Evolutionary conservation across 2,329 filamentous ascomycete genomes (phyloP).

Genomic region (Claviceps arundinis): DNA sequence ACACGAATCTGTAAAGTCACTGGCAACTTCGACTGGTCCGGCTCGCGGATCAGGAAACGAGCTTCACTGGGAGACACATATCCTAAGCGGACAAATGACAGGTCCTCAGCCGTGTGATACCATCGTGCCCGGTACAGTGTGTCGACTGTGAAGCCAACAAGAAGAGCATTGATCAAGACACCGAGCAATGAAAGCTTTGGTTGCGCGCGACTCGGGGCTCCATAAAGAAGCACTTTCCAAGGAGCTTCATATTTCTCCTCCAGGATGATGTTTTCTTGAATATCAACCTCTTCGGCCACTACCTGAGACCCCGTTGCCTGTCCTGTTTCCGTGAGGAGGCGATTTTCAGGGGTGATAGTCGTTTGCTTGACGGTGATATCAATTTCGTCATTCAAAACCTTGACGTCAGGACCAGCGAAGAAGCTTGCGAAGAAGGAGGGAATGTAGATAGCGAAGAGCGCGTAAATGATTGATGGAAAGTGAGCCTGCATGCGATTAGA

Average conservation of each 20-base stretch:
- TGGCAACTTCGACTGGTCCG: constrained; percentile 60
- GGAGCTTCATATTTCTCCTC: constrained; percentile 42
- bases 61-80: constrained; percentile 73
- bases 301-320: constrained; percentile 20
- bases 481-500: constrained; percentile 18
- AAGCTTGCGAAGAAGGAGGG: constrained; percentile 49
- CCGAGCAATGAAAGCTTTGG: constrained; percentile 52
- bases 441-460: constrained; percentile 52
- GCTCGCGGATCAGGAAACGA: constrained; percentile 73
- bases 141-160: constrained; percentile 61
- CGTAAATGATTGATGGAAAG: constrained; percentile 41
- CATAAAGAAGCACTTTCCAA: constrained; percentile 57
- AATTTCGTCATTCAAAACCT: constrained; percentile 47
- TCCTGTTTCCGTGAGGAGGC: constrained; percentile 19
- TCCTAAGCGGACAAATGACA: constrained; percentile 78
- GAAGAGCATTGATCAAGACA: constrained; percentile 55
- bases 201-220: constrained; percentile 61
- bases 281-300: constrained; percentile 38
- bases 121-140: constrained; percentile 61
- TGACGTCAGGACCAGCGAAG: constrained; percentile 40
- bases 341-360: constrained; percentile 15
- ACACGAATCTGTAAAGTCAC: constrained; percentile 55
- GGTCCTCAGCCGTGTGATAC: constrained; percentile 56
- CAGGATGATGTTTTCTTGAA: constrained; percentile 49
- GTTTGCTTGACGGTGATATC: constrained; percentile 41